A percentile compares a stretch with the other conserved stretches of the same genome.
Evolutionary conservation across 768 basidiomycete species (phyloP).

Genomic region (Thelephora ganbajun): DNA sequence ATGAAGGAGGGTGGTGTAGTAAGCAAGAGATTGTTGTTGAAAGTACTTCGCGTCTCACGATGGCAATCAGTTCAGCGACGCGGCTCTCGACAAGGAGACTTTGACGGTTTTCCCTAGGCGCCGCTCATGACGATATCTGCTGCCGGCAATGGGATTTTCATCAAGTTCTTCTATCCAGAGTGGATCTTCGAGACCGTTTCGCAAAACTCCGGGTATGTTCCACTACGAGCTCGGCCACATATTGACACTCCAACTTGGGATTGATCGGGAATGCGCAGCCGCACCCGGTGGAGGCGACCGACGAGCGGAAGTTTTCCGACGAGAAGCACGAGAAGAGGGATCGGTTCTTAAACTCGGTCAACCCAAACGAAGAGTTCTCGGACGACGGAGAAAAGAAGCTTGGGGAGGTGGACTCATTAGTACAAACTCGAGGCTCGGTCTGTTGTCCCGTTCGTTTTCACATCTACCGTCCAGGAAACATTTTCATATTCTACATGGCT

Average conservation of each 20-base stretch:
- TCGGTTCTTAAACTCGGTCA: slow-evolving; percentile 36
- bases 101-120: not conserved
- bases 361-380: slow-evolving; percentile 29
- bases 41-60: not conserved
- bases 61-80: slow-evolving; percentile 10
- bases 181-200: slow-evolving; percentile 13
- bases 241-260: not conserved
- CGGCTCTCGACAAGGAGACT: not conserved
- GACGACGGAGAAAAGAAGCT: slow-evolving; percentile 17
- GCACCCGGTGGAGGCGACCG: slow-evolving; percentile 42
- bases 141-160: slow-evolving; percentile 11
- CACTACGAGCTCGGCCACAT: not conserved
- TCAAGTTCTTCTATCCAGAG: slow-evolving; percentile 13
- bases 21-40: slow-evolving; percentile 20
- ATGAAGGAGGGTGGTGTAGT: slow-evolving; percentile 31
- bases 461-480: slow-evolving; percentile 14
- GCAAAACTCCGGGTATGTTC: slow-evolving; percentile 16
- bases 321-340: slow-evolving; percentile 30
- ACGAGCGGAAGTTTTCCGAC: slow-evolving; percentile 22
- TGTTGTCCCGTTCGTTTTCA: not conserved
- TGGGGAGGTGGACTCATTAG: slow-evolving; percentile 27
- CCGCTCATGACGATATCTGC: not conserved
- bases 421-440: slow-evolving; percentile 5
- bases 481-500: slow-evolving; percentile 36
- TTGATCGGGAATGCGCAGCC: slow-evolving; percentile 10